Base-by-base conservation (phyloP, 179 eudicot species). In the Camellia oleifera region DNA sequence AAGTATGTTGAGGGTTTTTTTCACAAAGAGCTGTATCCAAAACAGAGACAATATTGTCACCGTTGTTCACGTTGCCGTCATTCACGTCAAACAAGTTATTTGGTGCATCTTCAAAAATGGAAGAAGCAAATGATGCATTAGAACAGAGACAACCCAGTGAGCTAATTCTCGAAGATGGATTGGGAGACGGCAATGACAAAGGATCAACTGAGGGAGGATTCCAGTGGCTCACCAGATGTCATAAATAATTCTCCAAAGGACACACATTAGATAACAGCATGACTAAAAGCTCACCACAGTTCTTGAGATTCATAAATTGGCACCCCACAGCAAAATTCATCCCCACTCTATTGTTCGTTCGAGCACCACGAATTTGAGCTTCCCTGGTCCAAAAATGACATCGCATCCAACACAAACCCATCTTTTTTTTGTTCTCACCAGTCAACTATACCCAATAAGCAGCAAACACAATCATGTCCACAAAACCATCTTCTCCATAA, bases 141-240 rank as follows among this genome's bases (percentile, higher is more conserved):
- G 80, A 8, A 61, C 88, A 82, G 52, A 83, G 76, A 84, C 80
- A 81, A 56, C 85, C 86, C 77, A 87, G 78, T 53, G 83, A 84
- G 83, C 85, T 76, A 75, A 70, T 72, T 23, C 79, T 76, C 79
- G 82, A 72, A 44, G 82, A 77, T 57, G 83, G 79, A 63, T 48
- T 86, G 61, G 75, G 82, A 79, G 76, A 52, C 53, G 89, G 79
- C 23, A 15, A 72, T 14, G 83, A 80, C 17, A 58, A 52, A 52
- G 78, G 73, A 57, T 81, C 87, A 52, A 88, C 75, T 10, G 71
- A 26, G 32, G 32, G 32, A 63, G 18, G 84, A 64, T 60, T 83
- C 80, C 78, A 89, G 82, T n/a, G 88, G 90, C 82, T 83, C 82
- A 71, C 77, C 88, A 61, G 91, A 83, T 88, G 72, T 88, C 93